Evolutionary conservation across 495 filamentous ascomycete genomes (phyloP), one percentile per base, ranked within the genome.

Genomic region (Chaetomium tenue): DNA sequence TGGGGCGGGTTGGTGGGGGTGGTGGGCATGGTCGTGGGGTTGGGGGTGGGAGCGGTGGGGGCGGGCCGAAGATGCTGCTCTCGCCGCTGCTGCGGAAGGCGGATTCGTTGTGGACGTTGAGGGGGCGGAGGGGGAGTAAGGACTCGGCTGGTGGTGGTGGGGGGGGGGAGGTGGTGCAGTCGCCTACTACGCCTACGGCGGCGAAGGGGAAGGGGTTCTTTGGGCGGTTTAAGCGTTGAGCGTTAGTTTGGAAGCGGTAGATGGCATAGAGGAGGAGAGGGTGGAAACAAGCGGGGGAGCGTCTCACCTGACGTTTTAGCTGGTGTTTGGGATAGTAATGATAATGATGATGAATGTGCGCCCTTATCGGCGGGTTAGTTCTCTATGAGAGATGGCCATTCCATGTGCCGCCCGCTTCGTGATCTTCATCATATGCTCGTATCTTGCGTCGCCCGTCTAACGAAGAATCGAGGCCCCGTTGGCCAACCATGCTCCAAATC

Each of bases 31-130:
- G 28, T 8, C 2, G 13, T 39, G 30, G 53, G 22, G 22, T 12
- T 47, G 16, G 16, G 12, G n/a, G 44, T 22, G 44, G 5, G 3
- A 18, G 20, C 23, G 20, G 4, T 39, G 33, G 22, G 0, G 39
- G 22, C 0, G 56, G 39, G 13, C 63, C 52, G 47, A 53, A 51
- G 26, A 63, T 68, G 16, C 59, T 63, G 6, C 64, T 68, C 47
- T 58, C 64, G 18, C 73, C 73, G 64, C 55, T 76, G 52, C 65
- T 81, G 56, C 63, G 68, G 30, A 79, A 76, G 61, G 73, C 76
- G 23, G 75, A 77, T 56, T 80, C 78, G 16, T 61, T 78, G 8
- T 77, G 77, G 74, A 69, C 65, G 37, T 63, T 80, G 48, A 68
- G 71, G 54, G 70, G 71, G 2, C 61, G 68, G 57, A 22, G 75